Base-by-base conservation (phyloP, 495 filamentous ascomycete species). In the Daldinia childiae region DNA sequence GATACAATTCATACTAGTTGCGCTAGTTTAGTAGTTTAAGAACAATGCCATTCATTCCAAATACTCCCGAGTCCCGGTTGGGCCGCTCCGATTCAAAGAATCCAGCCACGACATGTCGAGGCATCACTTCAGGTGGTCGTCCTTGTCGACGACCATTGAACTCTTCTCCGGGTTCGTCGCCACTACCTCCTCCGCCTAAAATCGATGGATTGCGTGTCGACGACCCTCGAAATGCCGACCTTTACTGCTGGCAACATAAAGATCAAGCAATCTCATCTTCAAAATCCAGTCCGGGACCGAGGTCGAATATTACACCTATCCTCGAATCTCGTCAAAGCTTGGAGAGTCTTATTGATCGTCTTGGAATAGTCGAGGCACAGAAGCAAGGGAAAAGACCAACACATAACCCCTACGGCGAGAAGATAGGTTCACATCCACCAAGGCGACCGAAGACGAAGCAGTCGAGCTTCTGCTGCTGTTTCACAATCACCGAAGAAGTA, bases 161-260 rank as follows among this genome's bases (percentile, higher is more conserved):
- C 60, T 75, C 77, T 39, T 76, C 78, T 74, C 54, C 82, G 66
- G 60, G 76, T 64, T 68, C 76, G 61, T 67, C 79, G 1, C 71
- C 76, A 4, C 63, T 34, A 0, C 29, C 79, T 52, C 73, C 83
- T 59, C 55, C 76, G 81, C 15, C 73, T 71, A 63, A 82, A 82
- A n/a, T 58, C 36, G 55, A 72, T 30, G 79, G 81, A 21, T 79
- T 85, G 9, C 85, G 85, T 30, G 88, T 87, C 32, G 77, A 82
- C 62, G 81, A 84, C 60, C 80, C 79, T 19, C 72, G 74, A 55
- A 74, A 83, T 68, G 80, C 82, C 57, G 77, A 62, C 48, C 69
- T 83, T 61, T 99, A 93, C 77, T 99, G 95, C 84, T 96, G 93
- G 90, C 92, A 96, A 75, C 95, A 99, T 79, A 93, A 92, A 72